A percentile compares a stretch with the other conserved stretches of the same genome.
Conservation (phyloP, 495 filamentous ascomycete species). For the Alectoria sarmentosa region DNA sequence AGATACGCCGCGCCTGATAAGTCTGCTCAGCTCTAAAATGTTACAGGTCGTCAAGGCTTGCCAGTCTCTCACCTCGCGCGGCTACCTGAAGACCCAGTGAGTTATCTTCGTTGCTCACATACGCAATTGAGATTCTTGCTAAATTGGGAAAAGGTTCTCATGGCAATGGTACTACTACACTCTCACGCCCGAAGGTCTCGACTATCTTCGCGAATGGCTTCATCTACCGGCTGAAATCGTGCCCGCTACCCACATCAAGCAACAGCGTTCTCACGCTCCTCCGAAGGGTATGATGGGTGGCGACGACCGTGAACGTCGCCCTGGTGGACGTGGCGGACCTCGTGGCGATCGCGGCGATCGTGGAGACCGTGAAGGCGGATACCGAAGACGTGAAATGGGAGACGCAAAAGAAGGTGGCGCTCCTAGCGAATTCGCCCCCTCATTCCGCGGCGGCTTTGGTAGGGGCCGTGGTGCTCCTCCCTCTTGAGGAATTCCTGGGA, state of each 20-base stretch:
- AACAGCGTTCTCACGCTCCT: constrained; percentile 96
- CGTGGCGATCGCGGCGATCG: constrained; percentile 52
- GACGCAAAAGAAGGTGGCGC: constrained; percentile 89
- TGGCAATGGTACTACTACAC: constrained; percentile 99
- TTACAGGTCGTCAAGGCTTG: constrained; percentile 85
- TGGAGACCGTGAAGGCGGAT: constrained; percentile 69
- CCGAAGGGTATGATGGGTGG: constrained; percentile 97
- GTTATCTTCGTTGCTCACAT: background rate
- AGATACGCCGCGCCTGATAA: constrained; percentile 10
- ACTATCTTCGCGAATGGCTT: constrained; percentile 99
- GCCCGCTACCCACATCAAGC: constrained; percentile 99
- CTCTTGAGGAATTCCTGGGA: constrained; percentile 31
- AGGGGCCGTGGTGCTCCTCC: constrained; percentile 79
- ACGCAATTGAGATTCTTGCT: background rate
- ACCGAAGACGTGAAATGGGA: constrained; percentile 79
- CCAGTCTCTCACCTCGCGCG: constrained; percentile 95
- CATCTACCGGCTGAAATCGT: constrained; percentile 99
- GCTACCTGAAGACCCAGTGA: constrained; percentile 90
- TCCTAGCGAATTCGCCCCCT: constrained; percentile 89
- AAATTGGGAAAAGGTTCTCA: constrained; percentile 52
- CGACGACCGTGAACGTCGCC: constrained; percentile 76
- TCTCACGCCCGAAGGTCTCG: constrained; percentile 96
- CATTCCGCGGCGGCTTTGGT: constrained; percentile 92
- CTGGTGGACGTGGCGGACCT: constrained; percentile 56
- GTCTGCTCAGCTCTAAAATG: constrained; percentile 5